phyloP scores from a whole-genome alignment of 2,329 filamentous ascomycete genomes.

The Albophoma yamanashiensis region DNA sequence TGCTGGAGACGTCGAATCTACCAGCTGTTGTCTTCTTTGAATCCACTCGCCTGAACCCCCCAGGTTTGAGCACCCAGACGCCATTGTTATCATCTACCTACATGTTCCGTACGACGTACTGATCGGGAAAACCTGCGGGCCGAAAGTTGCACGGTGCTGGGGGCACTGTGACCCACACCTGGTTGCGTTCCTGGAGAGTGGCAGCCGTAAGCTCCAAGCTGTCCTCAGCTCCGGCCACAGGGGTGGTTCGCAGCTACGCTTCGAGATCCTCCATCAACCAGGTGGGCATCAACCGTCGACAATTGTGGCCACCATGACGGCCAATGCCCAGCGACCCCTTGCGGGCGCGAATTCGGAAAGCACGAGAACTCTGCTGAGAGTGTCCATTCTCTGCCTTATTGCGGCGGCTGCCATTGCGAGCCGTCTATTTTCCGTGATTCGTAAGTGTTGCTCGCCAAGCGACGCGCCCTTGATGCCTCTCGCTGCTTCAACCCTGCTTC shows the following conservation, averaged over 20 bases:
- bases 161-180: constrained; percentile 4
- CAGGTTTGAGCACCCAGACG: neutral
- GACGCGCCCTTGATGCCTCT: neutral
- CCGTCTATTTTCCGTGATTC: constrained; percentile 95
- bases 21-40: neutral
- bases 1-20: neutral
- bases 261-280: constrained; percentile 22
- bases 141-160: neutral
- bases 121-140: neutral
- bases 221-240: constrained; percentile 21
- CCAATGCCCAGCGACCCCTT: constrained; percentile 41
- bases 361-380: constrained; percentile 73
- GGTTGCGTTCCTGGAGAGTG: constrained; percentile 2
- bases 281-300: constrained; percentile 17
- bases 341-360: constrained; percentile 72
- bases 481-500: neutral
- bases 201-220: constrained; percentile 32
- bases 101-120: too few species aligned
- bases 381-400: constrained; percentile 85
- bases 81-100: neutral
- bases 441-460: constrained; percentile 42
- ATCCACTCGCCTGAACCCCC: neutral
- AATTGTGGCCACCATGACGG: constrained; percentile 32
- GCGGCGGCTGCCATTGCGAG: constrained; percentile 85
- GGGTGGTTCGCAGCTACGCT: constrained; percentile 2